phyloP scores from a whole-genome alignment of 176 grass and related monocot genomes.

The Oryza nivara region DNA sequence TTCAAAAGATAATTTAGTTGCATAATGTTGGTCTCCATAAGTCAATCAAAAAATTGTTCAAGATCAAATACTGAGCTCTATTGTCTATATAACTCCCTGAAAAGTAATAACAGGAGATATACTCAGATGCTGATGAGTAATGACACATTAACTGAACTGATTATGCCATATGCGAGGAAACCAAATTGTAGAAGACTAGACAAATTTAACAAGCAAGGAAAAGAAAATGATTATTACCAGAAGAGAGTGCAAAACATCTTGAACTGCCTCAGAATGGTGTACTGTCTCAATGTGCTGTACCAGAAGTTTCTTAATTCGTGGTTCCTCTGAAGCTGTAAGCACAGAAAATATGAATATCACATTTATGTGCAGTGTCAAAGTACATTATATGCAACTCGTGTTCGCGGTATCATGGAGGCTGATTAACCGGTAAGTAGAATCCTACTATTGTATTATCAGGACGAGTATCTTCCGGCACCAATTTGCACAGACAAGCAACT shows the following conservation, averaged over 20 bases:
- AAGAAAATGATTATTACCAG: constrained; percentile 45
- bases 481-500: neutral
- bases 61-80: neutral
- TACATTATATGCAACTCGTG: neutral
- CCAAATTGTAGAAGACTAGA: neutral
- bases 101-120: neutral
- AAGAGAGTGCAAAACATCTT: constrained; percentile 74
- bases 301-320: constrained; percentile 72
- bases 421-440: neutral
- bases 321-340: constrained; percentile 50
- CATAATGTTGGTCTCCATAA: neutral
- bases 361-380: neutral
- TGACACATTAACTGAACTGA: too few relatives aligned
- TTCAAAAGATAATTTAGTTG: constrained; percentile 4
- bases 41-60: neutral
- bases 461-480: too few relatives aligned
- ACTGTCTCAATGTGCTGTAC: constrained; percentile 78
- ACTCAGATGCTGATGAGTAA: neutral
- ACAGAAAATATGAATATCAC: neutral
- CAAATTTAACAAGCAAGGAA: neutral
- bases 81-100: neutral
- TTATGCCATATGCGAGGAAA: neutral
- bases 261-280: constrained; percentile 53
- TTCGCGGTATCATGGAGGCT: neutral
- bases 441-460: neutral